Evolutionary conservation across 179 eudicot genomes (phyloP).

Genomic region (Silene vulgaris): DNA sequence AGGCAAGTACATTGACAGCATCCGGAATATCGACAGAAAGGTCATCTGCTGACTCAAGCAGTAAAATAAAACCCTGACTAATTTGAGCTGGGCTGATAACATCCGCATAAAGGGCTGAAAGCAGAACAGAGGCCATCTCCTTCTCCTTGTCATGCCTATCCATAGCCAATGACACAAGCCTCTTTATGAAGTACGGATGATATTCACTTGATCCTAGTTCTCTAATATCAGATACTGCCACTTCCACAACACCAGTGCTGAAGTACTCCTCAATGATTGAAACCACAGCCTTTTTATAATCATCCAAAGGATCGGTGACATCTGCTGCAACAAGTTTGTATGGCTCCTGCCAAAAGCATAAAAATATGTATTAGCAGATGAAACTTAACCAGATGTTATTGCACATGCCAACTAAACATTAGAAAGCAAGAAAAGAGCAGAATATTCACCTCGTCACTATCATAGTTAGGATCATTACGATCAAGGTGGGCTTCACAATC

Average conservation of each 20-base stretch:
- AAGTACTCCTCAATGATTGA: constrained; percentile 89
- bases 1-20: constrained; percentile 73
- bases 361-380: neutral
- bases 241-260: constrained; percentile 69
- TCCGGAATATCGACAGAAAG: constrained; percentile 82
- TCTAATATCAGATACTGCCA: constrained; percentile 71
- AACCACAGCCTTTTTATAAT: constrained; percentile 85
- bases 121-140: constrained; percentile 96
- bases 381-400: neutral
- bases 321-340: constrained; percentile 76
- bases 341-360: constrained; percentile 56
- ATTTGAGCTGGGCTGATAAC: constrained; percentile 74
- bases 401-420: neutral
- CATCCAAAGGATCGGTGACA: constrained; percentile 81
- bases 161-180: constrained; percentile 89
- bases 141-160: constrained; percentile 97
- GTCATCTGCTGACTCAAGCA: constrained; percentile 91
- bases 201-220: constrained; percentile 79
- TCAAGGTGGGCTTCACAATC: constrained; percentile 64
- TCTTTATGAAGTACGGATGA: constrained; percentile 87
- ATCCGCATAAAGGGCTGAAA: constrained; percentile 81
- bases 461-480: constrained; percentile 90
- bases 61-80: constrained; percentile 82
- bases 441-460: constrained; percentile 77
- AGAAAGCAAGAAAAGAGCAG: neutral